Percentiles rank a stretch among this genome's conserved stretches.
These are phyloP conservation scores for Metschnikowia similis DNA, from an alignment of 805 yeast genomes.

Conservation along the genomic window DNA sequence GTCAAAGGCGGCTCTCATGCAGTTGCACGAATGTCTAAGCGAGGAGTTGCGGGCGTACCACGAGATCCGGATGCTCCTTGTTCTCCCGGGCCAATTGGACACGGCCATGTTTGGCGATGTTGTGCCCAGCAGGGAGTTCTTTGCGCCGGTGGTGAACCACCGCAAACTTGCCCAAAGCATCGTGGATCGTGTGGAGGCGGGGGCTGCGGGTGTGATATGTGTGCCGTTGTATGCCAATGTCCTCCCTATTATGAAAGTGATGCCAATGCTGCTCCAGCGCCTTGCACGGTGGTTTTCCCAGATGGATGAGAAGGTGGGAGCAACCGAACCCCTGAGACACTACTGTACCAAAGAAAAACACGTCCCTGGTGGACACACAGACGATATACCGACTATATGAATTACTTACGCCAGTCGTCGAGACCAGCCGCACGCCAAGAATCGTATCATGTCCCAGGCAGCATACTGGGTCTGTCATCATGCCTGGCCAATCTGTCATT, in stretches of 20 bases:
- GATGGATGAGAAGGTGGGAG: slow-evolving; percentile 34
- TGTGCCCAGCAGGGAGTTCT: slow-evolving; percentile 33
- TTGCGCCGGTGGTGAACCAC: slow-evolving; percentile 47
- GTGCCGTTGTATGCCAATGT: slow-evolving; percentile 47
- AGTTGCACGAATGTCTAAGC: slow-evolving; percentile 42
- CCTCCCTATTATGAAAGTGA: slow-evolving; percentile 36
- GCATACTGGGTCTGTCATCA: no score
- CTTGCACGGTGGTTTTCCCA: slow-evolving; percentile 31
- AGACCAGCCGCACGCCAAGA: neutral
- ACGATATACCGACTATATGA: neutral
- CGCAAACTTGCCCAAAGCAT: slow-evolving; percentile 33
- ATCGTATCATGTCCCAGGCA: no score
- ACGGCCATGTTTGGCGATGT: slow-evolving; percentile 49
- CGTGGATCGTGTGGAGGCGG: slow-evolving; percentile 27
- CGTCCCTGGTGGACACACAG: neutral
- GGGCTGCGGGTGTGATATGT: slow-evolving; percentile 40
- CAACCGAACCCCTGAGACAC: neutral
- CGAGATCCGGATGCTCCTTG: slow-evolving; percentile 31
- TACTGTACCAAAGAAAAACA: neutral
- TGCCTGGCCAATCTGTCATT: no score
- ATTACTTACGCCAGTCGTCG: neutral
- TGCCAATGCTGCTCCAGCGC: slow-evolving; percentile 40
- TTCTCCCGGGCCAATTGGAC: slow-evolving; percentile 50
- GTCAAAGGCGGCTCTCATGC: slow-evolving; percentile 43
- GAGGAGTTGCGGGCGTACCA: slow-evolving; percentile 31